Evolutionary conservation across 1,284 basidiomycete genomes (phyloP), one percentile per base, ranked within the genome.

Genomic region (Malassezia arunalokei): DNA sequence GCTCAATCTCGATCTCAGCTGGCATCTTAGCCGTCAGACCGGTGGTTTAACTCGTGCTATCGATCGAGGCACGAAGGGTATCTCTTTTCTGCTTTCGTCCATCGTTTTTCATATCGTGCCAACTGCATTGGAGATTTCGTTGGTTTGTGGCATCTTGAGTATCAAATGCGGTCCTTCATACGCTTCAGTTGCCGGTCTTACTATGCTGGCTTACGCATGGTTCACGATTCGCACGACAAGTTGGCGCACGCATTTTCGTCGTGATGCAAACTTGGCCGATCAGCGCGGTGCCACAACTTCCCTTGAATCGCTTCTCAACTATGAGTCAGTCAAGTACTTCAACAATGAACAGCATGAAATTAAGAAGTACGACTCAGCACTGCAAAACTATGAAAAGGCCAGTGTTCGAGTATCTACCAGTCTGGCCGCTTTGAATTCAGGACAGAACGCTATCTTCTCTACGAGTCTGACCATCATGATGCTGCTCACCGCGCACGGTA

Each of bases 321-420:
- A 88, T 67, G 92, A 98, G 74, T 92, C 92, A 11, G 92, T 98
- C 65, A 98, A 98, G 87, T 84, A 92, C 70, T 98, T 98, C 78
- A 95, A 94, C 77, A 98, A 98, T 70, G 92, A 96, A 74, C 81
- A 80, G 57, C 86, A 84, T 71, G 91, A 98, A 76, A 79, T 94
- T 9, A 79, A 80, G 1, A 87, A 90, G 74, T 98, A 98, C 71
- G 92, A 98, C 74, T 82, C 83, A 47, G 84, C 94, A 51, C 79
- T 98, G 30, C 78, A 80, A 37, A 78, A 83, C 30, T 98, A 98
- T 68, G 91, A 96, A 73, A 85, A 86, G 61, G 82, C 89, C 1
- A 89, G 86, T 0, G 80, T 95, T 65, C 92, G 94, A 76, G 94
- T 96, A 58, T 86, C 91, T 0, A 98, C 92, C 0, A 91, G 87